A percentile compares a stretch with the other conserved stretches of the same genome.
Evolutionary conservation across 1,284 basidiomycete species (phyloP).

Genomic region (Schizopora paradoxa): DNA sequence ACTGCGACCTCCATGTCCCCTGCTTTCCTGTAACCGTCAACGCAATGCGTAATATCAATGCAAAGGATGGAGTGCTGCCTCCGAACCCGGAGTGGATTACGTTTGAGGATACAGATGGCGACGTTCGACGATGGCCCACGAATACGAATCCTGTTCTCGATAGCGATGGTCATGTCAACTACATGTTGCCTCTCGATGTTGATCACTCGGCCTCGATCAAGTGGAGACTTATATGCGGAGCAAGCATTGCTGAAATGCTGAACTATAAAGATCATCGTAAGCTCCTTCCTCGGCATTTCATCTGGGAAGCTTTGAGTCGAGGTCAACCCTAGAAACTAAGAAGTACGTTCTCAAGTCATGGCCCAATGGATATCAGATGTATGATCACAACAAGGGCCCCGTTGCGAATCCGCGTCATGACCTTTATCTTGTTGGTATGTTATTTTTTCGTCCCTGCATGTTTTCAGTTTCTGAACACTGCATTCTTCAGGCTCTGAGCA

Average conservation of each 20-base stretch:
- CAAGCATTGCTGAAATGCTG: conserved; percentile 44
- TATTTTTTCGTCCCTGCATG: conserved; percentile 2
- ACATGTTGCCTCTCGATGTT: conserved; percentile 46
- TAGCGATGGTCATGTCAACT: conserved; percentile 61
- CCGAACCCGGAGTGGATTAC: conserved; percentile 48
- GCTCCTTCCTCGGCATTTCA: conserved; percentile 18
- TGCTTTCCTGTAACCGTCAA: too few relatives aligned
- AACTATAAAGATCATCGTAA: conserved; percentile 37
- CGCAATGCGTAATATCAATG: too few relatives aligned
- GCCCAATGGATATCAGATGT: conserved; percentile 67
- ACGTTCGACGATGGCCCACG: conserved; percentile 44
- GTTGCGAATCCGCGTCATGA: conserved; percentile 56
- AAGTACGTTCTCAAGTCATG: conserved; percentile 58
- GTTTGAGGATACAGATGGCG: conserved; percentile 59
- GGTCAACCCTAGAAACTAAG: conserved; percentile 37
- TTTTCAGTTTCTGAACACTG: conserved; percentile 23
- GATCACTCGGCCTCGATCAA: conserved; percentile 47
- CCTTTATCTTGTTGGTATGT: conserved; percentile 67
- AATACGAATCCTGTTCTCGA: conserved; percentile 51
- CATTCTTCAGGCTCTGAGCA: conserved; percentile 37
- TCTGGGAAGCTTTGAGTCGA: too few relatives aligned
- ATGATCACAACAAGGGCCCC: conserved; percentile 66
- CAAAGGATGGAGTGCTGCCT: conserved; percentile 34
- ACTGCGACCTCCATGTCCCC: too few relatives aligned
- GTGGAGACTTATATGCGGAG: conserved; percentile 57